Evolutionary conservation across 2,329 filamentous ascomycete species (phyloP), one percentile per base, ranked within the genome.

Genomic region (Penicillium rolfsii): DNA sequence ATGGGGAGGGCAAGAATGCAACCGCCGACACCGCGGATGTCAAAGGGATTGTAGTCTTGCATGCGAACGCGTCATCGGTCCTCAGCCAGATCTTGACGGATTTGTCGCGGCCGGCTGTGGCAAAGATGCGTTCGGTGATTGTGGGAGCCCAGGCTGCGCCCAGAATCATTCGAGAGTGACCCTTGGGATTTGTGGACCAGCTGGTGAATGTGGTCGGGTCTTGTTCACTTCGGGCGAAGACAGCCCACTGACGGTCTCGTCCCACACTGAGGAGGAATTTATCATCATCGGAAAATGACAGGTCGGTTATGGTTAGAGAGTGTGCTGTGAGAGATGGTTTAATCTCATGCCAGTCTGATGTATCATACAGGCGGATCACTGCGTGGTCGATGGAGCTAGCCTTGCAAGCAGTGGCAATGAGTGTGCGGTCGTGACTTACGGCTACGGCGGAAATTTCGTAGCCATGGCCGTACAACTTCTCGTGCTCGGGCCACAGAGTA

Each of bases 381-480:
- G 95, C 95, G 74, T 99, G 95, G 75, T 97, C 95, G 59, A 94
- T 83, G 1, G 93, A 96, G 73, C 89, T 96, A 19, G 95, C 95
- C 71, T 91, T 91, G 80, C 95, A 99, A 1, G 95, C 93, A 56
- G 93, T 97, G 35, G 95, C 95, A 14, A 99, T 84, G 24, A 97
- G 77, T 3, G 77, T 81, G 12, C 90, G 89, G 69, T 93, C 88
- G 71, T 91, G 85, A 70, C 87, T 92, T 7, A 89, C 85, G 11
- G 93, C 91, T 16, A 97, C 86, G 40, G 91, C 90, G 1, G 92
- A 96, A 53, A 99, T 94, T 77, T 99, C 95, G 78, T 97, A 97
- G 33, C 95, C 95, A 77, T 99, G 95, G 1, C 95, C 95, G 77
- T 99, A 99, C 1, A 99, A 85, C 80, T 99, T 99, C 76, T 99